Evolutionary conservation across 768 basidiomycete species (phyloP).

Genomic region (Tubosaeta sp.): DNA sequence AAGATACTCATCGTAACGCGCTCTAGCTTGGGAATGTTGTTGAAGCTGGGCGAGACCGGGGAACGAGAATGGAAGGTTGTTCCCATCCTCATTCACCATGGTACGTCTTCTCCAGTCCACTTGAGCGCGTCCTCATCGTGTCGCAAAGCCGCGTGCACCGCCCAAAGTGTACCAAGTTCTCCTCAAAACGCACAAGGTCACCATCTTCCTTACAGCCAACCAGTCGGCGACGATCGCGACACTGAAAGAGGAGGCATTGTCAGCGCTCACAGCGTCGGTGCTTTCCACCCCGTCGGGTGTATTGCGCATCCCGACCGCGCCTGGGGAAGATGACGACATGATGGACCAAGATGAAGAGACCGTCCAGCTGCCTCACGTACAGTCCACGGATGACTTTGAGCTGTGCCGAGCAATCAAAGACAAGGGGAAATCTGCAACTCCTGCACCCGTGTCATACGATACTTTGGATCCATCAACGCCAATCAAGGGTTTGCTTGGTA

Average conservation of each 20-base stretch:
- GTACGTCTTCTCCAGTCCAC: constrained; percentile 7
- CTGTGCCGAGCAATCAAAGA: constrained; percentile 53
- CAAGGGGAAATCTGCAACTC: constrained; percentile 39
- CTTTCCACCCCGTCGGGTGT: constrained; percentile 21
- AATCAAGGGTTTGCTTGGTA: constrained; percentile 48
- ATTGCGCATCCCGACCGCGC: constrained; percentile 29
- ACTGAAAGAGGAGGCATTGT: constrained; percentile 61
- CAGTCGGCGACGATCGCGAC: constrained; percentile 51
- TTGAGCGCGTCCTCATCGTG: not conserved
- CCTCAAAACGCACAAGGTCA: constrained; percentile 71
- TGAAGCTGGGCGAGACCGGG: constrained; percentile 16
- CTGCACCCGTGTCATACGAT: constrained; percentile 39
- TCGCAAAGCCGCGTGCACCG: constrained; percentile 45
- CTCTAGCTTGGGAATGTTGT: not conserved
- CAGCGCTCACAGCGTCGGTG: constrained; percentile 53
- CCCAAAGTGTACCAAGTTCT: constrained; percentile 65
- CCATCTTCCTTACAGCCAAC: constrained; percentile 54
- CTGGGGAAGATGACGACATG: constrained; percentile 25
- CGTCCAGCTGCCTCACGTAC: constrained; percentile 32
- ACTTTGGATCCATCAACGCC: constrained; percentile 39
- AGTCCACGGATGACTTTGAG: constrained; percentile 52
- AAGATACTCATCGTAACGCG: constrained; percentile 46
- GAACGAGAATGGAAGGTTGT: constrained; percentile 21
- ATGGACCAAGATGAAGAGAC: constrained; percentile 7
- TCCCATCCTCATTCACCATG: constrained; percentile 20